Evolutionary conservation across 2,329 filamentous ascomycete genomes (phyloP), one percentile per base, ranked within the genome.

Genomic region (Malbranchea zuffiana): DNA sequence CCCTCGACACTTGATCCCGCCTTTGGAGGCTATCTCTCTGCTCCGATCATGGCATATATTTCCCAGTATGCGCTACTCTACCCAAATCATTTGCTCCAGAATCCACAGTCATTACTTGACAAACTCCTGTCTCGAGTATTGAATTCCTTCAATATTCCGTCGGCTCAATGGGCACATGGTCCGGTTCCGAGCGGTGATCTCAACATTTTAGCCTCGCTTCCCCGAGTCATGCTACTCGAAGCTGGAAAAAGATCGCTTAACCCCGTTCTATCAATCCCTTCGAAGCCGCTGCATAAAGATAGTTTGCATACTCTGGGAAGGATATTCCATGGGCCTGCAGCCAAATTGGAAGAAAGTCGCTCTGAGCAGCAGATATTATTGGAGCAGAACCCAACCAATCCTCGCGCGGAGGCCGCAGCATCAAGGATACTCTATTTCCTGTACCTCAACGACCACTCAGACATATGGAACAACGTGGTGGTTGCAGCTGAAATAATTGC

Each of bases 1-100:
- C 66, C 66, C 3, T 60, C 63, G 4, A 63, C 56, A 28, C 52
- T 64, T 20, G 69, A 72, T 37, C 54, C 68, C 2, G 48, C 74
- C 20, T 71, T 74, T 44, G 52, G 66, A 6, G 62, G 63, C 16
- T 75, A 74, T 47, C 56, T 77, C 6, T 67, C 67, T 43, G 66
- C 66, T 4, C 66, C 69, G 3, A 63, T 72, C 13, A 72, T 72
- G 44, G 64, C 68, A 32, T 78, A 78, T 50, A 60, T 77, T 30
- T 65, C 70, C 23, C 66, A 66, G 39, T 78, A 75, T 49, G 69
- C 67, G 5, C 63, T 66, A 20, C 55, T 56, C 3, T 75, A 75
- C 37, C 69, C 71, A 2, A 65, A 69, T 19, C 69, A 75, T 48
- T 67, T 75, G 36, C 58, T 74, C 23, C 60, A 63, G 19, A 56